These are phyloP conservation scores for Lathyrus tuberosus DNA, from an alignment of 306 rosid genomes.

Conservation along the genomic window DNA sequence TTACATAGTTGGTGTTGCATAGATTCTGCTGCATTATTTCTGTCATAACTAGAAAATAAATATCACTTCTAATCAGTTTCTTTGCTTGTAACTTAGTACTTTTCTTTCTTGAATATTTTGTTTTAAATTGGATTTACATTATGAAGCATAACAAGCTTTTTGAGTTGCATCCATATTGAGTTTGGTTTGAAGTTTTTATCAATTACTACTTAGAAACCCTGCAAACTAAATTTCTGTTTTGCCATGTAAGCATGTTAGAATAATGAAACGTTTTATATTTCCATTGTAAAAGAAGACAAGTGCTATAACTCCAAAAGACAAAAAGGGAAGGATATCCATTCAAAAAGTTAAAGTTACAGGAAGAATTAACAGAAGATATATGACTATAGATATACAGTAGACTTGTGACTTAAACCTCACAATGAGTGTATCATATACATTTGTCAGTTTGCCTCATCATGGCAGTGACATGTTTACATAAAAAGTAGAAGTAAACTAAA, in stretches of 20 bases:
- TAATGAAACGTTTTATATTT: background rate
- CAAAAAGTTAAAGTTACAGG: conserved; percentile 23
- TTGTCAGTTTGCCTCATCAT: conserved; percentile 24
- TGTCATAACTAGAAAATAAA: conserved; percentile 17
- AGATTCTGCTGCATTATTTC: conserved; percentile 34
- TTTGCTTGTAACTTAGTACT: background rate
- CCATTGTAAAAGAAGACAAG: background rate
- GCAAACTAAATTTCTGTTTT: background rate
- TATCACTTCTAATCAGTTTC: conserved; percentile 7
- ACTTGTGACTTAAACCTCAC: conserved; percentile 39
- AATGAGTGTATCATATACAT: conserved; percentile 39
- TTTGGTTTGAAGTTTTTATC: conserved; percentile 32
- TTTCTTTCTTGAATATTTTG: background rate
- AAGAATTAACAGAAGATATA: conserved; percentile 28
- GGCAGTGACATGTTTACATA: conserved; percentile 24
- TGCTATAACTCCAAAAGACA: background rate
- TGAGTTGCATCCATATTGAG: conserved; percentile 24
- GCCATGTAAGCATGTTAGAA: background rate
- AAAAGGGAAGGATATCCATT: background rate
- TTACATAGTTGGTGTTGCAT: conserved; percentile 78
- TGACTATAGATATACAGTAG: conserved; percentile 37
- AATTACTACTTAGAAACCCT: background rate
- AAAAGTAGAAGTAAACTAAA: conserved; percentile 6
- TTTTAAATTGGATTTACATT: conserved; percentile 29
- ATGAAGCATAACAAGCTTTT: background rate